Conservation (phyloP, 139 green algal genomes). For the Chlamydomonas asymmetrica region DNA sequence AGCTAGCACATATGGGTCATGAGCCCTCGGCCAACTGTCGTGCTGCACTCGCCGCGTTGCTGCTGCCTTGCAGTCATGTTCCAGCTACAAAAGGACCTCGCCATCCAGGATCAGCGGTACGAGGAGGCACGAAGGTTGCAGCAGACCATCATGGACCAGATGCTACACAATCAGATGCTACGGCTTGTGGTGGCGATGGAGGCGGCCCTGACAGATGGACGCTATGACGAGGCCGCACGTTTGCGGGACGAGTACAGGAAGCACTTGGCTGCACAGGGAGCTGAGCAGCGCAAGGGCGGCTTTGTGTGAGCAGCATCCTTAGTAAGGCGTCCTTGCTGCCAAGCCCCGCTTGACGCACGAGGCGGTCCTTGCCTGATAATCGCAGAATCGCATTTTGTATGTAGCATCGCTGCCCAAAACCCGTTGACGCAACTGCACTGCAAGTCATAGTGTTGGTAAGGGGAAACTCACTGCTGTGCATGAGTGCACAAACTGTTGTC, state of each 20-base stretch:
- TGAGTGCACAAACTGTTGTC: no score
- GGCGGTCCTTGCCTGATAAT: no score
- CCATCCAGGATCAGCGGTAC: slow-evolving; percentile 79
- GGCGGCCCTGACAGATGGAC: slow-evolving; percentile 47
- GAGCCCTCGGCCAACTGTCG: slow-evolving; percentile 1
- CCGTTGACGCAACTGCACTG: no score
- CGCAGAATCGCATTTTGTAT: no score
- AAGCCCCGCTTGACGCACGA: no score
- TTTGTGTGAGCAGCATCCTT: no score
- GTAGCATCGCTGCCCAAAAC: no score
- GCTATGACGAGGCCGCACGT: slow-evolving; percentile 52
- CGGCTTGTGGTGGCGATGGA: slow-evolving; percentile 63
- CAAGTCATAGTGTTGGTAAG: no score
- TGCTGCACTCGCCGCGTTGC: slow-evolving; percentile 13
- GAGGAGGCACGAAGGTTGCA: slow-evolving; percentile 27
- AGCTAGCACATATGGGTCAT: no score
- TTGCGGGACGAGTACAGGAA: slow-evolving; percentile 48
- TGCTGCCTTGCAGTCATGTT: slow-evolving; percentile 46
- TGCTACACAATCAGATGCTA: slow-evolving; percentile 16
- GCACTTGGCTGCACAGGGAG: background rate
- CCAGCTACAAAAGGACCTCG: slow-evolving; percentile 79
- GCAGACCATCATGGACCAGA: slow-evolving; percentile 37
- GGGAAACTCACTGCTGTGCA: no score
- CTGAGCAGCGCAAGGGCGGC: no score
- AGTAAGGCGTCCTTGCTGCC: no score